These are phyloP conservation scores for Paulinella micropora DNA, from an alignment of 78 protist genomes.

Conservation along the genomic window DNA sequence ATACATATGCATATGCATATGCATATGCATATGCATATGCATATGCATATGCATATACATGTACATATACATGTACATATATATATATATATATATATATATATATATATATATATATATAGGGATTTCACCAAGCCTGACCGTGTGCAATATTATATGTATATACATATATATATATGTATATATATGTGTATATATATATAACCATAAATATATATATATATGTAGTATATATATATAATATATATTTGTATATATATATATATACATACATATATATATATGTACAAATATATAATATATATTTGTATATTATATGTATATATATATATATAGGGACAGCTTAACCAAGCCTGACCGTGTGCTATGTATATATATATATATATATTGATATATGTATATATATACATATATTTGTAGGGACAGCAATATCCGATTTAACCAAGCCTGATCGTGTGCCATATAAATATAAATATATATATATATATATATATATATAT, in stretches of 20 bases:
- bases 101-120: background rate
- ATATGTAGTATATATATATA: background rate
- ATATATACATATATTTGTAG: too few relatives aligned
- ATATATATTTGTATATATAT: background rate
- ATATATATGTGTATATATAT: background rate
- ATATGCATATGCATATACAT: background rate
- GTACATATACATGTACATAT: background rate
- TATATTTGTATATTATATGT: too few relatives aligned
- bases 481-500: background rate
- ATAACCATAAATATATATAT: background rate
- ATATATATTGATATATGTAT: too few relatives aligned
- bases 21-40: background rate
- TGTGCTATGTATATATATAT: too few relatives aligned
- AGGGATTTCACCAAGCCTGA: background rate
- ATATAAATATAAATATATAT: too few relatives aligned
- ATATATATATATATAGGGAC: too few relatives aligned
- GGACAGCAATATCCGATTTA: slow-evolving; percentile 68
- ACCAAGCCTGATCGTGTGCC: slow-evolving; percentile 77
- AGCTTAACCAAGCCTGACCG: too few relatives aligned
- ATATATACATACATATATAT: background rate
- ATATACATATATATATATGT: background rate
- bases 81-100: background rate
- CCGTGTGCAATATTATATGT: too few relatives aligned
- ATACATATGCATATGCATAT: background rate
- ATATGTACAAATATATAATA: too few relatives aligned